Evolutionary conservation across 2,329 filamentous ascomycete species (phyloP), one percentile per base, ranked within the genome.

Genomic region (Aspergillus fructus): DNA sequence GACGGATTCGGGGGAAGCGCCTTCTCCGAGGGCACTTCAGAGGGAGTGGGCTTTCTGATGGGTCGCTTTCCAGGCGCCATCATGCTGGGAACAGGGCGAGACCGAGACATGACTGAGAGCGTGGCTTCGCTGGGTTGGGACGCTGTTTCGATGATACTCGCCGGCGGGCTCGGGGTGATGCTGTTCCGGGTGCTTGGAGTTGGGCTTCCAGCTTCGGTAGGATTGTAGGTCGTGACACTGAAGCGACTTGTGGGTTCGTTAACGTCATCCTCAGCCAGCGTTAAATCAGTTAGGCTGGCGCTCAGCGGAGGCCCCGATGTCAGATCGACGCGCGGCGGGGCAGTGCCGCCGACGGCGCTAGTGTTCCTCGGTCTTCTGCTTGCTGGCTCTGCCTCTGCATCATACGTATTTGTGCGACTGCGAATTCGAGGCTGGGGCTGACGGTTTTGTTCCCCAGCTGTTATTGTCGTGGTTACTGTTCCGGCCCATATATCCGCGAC

Each of bases 171-270:
- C 66, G 76, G 33, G 21, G 41, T 40, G 39, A 53, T 47, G 43
- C 39, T 76, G 66, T 43, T 71, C 62, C 63, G 56, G 21, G 39
- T 45, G 19, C 55, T 60, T 21, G 48, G 53, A 46, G 68, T 66
- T 30, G 73, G 79, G 17, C 73, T 77, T 12, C 74, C 71, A 33
- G 73, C 72, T 45, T 79, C 71, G 5, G 83, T 81, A 2, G 85
- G 83, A 23, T 82, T 79, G 65, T 83, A 86, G 2, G 85, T 88
- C 7, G 84, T 86, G 61, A 83, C 77, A 71, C 85, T 89, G 70
- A 88, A 89, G 46, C 83, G 82, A 49, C 85, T 88, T 2, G 77
- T 71, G 5, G 84, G 83, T 56, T 84, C 81, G 12, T 79, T 48
- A 30, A 61, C 40, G 17, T 61, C 59, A 52, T 63, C 55, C 27